phyloP scores from a whole-genome alignment of 495 filamentous ascomycete species.

The Daldinia vernicosa region DNA sequence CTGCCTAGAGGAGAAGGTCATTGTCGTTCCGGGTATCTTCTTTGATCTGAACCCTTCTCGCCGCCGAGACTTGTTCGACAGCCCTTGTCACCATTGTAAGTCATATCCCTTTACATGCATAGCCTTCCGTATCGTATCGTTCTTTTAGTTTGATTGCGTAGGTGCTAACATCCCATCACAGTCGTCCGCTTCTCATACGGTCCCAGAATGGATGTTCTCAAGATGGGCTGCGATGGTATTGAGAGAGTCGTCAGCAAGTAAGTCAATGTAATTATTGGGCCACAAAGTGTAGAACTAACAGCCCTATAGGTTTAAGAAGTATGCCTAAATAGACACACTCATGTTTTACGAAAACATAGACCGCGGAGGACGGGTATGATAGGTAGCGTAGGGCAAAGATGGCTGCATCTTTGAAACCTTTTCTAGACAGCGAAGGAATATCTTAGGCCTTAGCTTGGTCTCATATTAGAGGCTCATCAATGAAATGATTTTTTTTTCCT shows the following conservation, averaged over 20 bases:
- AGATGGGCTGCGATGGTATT: slow-evolving; percentile 87
- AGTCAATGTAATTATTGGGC: slow-evolving; percentile 11
- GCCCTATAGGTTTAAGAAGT: slow-evolving; percentile 31
- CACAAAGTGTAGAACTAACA: slow-evolving; percentile 2
- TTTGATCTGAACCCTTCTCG: slow-evolving; percentile 92
- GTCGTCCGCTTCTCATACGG: slow-evolving; percentile 90
- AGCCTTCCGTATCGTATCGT: not conserved
- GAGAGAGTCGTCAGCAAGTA: slow-evolving; percentile 81
- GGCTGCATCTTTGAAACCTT: slow-evolving; percentile 10
- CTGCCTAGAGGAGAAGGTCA: slow-evolving; percentile 89
- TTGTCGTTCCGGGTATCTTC: slow-evolving; percentile 94
- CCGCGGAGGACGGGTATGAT: not conserved
- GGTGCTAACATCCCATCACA: slow-evolving; percentile 22
- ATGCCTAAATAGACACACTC: slow-evolving; percentile 4
- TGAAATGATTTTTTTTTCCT: not conserved
- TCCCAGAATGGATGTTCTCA: slow-evolving; percentile 85
- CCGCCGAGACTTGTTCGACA: slow-evolving; percentile 90
- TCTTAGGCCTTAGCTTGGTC: not conserved
- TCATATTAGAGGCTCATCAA: slow-evolving; percentile 15
- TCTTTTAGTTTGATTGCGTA: not conserved
- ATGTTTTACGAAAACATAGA: not conserved
- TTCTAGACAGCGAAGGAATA: slow-evolving; percentile 18
- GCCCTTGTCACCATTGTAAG: slow-evolving; percentile 86
- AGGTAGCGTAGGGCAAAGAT: not conserved
- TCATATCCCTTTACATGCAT: not conserved